A percentile compares a stretch with the other conserved stretches of the same genome.
phyloP scores from a whole-genome alignment of 2,329 filamentous ascomycete species.

The Alternaria alternata region DNA sequence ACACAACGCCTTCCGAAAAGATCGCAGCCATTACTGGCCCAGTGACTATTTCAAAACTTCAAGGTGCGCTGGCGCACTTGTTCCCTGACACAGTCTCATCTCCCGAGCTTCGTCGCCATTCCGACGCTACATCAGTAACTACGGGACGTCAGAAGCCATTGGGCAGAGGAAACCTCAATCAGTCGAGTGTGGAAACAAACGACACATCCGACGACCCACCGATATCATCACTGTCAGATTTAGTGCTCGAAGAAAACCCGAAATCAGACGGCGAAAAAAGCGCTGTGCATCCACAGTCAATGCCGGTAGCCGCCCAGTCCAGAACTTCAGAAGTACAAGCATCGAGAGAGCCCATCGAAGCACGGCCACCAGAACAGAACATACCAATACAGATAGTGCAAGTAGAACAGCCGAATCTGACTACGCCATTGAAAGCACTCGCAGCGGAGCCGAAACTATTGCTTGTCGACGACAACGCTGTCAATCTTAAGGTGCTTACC shows the following conservation, averaged over 20 bases:
- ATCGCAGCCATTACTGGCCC: conserved; percentile 5
- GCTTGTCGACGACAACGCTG: conserved; percentile 14
- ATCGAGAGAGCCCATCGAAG: not conserved
- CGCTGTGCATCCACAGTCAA: not conserved
- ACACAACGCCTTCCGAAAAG: not conserved
- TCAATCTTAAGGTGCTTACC: conserved; percentile 13
- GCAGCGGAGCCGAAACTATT: conserved; percentile 7
- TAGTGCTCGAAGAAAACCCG: not conserved
- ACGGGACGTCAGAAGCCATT: not conserved
- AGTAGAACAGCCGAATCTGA: not conserved
- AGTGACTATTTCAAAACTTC: conserved; percentile 9
- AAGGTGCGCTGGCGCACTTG: conserved; percentile 3
- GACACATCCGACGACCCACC: not conserved
- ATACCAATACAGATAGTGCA: not conserved
- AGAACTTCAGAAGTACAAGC: not conserved
- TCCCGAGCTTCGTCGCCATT: not conserved
- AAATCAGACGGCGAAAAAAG: not conserved
- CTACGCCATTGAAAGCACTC: not conserved
- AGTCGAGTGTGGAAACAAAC: not conserved
- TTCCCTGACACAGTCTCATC: not conserved
- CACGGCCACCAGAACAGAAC: not conserved
- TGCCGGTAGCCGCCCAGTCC: not conserved
- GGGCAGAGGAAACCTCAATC: not conserved
- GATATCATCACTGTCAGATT: not conserved
- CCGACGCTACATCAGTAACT: not conserved